A percentile compares a stretch with the other conserved stretches of the same genome.
Conservation (phyloP, 148 eudicot genomes). For the Polygonum aviculare region DNA sequence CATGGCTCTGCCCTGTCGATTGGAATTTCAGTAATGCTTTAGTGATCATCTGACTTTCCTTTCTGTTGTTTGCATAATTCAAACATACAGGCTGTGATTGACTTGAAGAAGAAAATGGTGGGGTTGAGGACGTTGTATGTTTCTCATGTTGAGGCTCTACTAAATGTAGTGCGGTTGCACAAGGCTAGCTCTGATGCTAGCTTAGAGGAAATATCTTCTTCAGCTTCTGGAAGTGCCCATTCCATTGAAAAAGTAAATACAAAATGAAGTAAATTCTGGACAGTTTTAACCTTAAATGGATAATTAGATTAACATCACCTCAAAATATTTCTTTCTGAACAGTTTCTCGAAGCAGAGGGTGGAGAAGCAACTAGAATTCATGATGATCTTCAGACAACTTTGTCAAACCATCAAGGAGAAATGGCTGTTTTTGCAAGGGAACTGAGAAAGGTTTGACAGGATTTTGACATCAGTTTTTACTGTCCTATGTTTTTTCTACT, state of each 20-base stretch:
- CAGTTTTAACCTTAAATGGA: neutral
- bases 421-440: constrained; percentile 80
- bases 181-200: constrained; percentile 67
- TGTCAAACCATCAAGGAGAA: constrained; percentile 76
- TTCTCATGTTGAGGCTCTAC: constrained; percentile 82
- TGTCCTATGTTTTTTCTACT: neutral
- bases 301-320: neutral
- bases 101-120: constrained; percentile 63
- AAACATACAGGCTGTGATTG: constrained; percentile 41
- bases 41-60: neutral
- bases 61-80: neutral
- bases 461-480: neutral
- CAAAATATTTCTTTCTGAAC: neutral
- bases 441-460: constrained; percentile 60
- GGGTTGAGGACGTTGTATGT: constrained; percentile 52
- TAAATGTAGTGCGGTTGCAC: constrained; percentile 86
- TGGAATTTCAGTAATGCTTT: neutral
- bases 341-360: constrained; percentile 66
- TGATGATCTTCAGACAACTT: constrained; percentile 72
- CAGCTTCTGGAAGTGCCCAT: constrained; percentile 43
- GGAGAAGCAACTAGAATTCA: constrained; percentile 51
- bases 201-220: constrained; percentile 71
- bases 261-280: neutral
- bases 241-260: constrained; percentile 59
- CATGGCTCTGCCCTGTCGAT: neutral